A percentile compares a stretch with the other conserved stretches of the same genome.
Conservation (phyloP, 108 stramenopile genomes). For the Conticribra weissflogii region DNA sequence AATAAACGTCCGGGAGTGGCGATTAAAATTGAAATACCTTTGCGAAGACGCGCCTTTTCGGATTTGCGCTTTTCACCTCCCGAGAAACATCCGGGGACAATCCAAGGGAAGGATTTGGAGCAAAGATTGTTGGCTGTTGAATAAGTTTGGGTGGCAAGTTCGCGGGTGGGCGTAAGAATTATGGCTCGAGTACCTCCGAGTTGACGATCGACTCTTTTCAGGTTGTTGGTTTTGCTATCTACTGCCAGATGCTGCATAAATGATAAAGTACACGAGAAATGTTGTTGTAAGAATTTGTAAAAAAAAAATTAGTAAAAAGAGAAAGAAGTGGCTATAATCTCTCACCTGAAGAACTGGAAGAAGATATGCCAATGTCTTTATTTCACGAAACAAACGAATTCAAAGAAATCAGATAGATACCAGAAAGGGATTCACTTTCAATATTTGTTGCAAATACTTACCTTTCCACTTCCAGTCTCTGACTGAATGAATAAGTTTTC, state of each 20-base stretch:
- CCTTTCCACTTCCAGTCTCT: constrained; percentile 93
- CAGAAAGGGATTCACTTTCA: constrained; percentile 21
- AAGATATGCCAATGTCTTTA: constrained; percentile 41
- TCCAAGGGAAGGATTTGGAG: constrained; percentile 76
- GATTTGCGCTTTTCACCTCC: constrained; percentile 95
- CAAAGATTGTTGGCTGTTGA: constrained; percentile 57
- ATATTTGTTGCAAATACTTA: too few relatives aligned
- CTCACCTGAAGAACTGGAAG: constrained; percentile 32
- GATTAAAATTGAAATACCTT: constrained; percentile 91
- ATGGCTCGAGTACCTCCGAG: constrained; percentile 68
- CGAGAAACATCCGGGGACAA: constrained; percentile 87
- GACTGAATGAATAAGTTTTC: constrained; percentile 85
- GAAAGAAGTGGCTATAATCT: background rate
- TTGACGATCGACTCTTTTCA: constrained; percentile 36
- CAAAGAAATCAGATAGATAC: too few relatives aligned
- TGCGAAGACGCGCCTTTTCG: constrained; percentile 96
- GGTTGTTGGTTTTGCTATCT: constrained; percentile 14
- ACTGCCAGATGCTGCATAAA: constrained; percentile 45
- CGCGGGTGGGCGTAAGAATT: constrained; percentile 94
- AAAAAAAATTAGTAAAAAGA: too few relatives aligned
- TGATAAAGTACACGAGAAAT: background rate
- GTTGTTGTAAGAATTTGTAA: background rate
- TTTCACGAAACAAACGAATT: too few relatives aligned
- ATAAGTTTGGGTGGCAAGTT: constrained; percentile 88
- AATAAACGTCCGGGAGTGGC: constrained; percentile 96